Conservation (phyloP, 495 filamentous ascomycete species). For the Paragyromitra xinjiangensis region DNA sequence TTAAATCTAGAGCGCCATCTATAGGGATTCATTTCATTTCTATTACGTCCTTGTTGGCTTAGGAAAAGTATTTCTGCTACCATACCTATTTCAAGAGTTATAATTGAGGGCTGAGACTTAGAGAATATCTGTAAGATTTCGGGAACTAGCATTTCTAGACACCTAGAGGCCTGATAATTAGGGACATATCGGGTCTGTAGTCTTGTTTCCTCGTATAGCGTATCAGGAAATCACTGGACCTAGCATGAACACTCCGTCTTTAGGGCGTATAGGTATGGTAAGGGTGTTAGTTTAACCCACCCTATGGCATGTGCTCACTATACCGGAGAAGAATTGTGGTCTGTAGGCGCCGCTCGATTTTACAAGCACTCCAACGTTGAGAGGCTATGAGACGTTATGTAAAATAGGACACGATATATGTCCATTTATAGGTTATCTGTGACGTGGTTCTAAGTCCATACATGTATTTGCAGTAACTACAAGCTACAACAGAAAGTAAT, state of each 20-base stretch:
- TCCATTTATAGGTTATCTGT: neutral
- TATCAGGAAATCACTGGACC: no score
- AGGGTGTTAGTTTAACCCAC: no score
- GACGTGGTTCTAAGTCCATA: neutral
- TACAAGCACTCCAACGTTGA: neutral
- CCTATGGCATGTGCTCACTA: no score
- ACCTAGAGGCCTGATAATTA: neutral
- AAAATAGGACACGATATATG: neutral
- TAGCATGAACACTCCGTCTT: no score
- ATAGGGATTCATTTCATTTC: neutral
- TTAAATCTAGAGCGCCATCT: no score
- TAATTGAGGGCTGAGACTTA: neutral
- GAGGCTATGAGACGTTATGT: neutral
- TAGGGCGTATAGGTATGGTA: no score
- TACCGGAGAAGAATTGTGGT: no score
- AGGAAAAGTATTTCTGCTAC: neutral
- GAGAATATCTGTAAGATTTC: neutral
- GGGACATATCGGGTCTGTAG: neutral
- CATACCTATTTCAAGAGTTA: neutral
- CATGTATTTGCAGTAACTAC: neutral
- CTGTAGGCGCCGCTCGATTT: neutral
- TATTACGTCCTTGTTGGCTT: neutral
- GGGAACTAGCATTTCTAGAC: neutral
- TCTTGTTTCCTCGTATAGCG: no score
- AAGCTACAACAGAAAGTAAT: neutral